Conservation (phyloP, 2,329 filamentous ascomycete genomes). For the Ophiostoma piceae region DNA sequence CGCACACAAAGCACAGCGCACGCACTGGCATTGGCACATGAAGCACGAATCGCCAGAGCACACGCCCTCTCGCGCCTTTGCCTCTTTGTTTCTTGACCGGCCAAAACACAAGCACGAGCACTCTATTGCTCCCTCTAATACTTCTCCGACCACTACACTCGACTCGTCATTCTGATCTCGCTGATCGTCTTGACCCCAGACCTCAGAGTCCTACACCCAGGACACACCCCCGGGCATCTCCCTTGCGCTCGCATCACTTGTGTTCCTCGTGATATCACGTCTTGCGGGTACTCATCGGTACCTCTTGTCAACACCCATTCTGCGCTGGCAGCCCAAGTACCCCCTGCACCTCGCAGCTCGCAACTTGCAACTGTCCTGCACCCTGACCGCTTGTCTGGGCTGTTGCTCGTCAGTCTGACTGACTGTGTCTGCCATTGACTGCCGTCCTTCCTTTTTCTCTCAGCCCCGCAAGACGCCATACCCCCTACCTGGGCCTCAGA, state of each 20-base stretch:
- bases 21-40: background rate
- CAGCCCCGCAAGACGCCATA: conserved; percentile 4
- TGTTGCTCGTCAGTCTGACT: background rate
- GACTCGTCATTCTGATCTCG: conserved; percentile 13
- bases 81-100: background rate
- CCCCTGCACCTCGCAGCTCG: background rate
- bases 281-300: conserved; percentile 14
- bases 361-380: background rate
- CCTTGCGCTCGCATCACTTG: conserved; percentile 12
- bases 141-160: background rate
- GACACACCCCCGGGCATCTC: background rate
- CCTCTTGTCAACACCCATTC: conserved; percentile 5
- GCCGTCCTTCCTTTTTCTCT: conserved; percentile 4
- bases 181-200: conserved; percentile 8
- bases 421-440: background rate
- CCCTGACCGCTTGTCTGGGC: conserved; percentile 12
- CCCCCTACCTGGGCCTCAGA: background rate
- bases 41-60: conserved; percentile 10
- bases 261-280: conserved; percentile 12
- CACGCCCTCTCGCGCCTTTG: conserved; percentile 18
- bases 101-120: background rate
- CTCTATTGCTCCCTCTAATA: background rate
- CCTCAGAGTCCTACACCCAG: background rate
- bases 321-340: conserved; percentile 15
- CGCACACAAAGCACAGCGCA: background rate